Evolutionary conservation across 1,139 yeast genomes (phyloP), one percentile per base, ranked within the genome.

Genomic region (Candida glucosophila): DNA sequence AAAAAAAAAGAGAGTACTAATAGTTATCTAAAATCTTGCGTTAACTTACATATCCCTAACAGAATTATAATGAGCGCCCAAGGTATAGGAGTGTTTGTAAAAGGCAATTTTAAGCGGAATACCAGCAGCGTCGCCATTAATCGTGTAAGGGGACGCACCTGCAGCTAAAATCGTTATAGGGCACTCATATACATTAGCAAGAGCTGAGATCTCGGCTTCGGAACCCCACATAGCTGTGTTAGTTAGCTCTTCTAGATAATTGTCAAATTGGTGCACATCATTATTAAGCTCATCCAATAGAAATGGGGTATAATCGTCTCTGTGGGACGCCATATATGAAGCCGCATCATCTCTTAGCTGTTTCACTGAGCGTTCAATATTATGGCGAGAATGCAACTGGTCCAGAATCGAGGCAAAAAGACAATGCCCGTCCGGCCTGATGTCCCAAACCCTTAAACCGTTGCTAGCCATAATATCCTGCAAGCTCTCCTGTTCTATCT

Each of bases 31-130:
- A n/a, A n/a, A n/a, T n/a, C n/a, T n/a, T n/a, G n/a, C n/a, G n/a
- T n/a, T n/a, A 16, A 16, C n/a, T 16, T 8, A 16, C 9, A n/a
- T 40, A 49, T 76, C 82, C 32, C 77, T 67, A 29, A 86, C 56
- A 4, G 96, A 83, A 49, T 90, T 88, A 52, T 90, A 90, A 54
- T 90, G 98, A 54, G 88, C 97, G 21, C 97, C 97, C 21, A 90
- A 64, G 0, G 95, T 93, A 49, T 75, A 88, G 17, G 76, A 72
- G 49, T 86, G 93, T 49, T 78, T 80, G 48, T 82, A 90, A 47
- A 77, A 88, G 0, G 85, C 95, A 34, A 90, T 48, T 34, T 68
- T 72, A 38, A 88, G 58, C 41, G 67, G 79, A 1, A 72, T 67
- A 9, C 55, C 51, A 4, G 36, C 30, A 2, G 67, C 73, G 1